Evolutionary conservation across 371 early-diverging fungal genomes (phyloP), one percentile per base, ranked within the genome.

Genomic region (Syncephalastrum monosporum): DNA sequence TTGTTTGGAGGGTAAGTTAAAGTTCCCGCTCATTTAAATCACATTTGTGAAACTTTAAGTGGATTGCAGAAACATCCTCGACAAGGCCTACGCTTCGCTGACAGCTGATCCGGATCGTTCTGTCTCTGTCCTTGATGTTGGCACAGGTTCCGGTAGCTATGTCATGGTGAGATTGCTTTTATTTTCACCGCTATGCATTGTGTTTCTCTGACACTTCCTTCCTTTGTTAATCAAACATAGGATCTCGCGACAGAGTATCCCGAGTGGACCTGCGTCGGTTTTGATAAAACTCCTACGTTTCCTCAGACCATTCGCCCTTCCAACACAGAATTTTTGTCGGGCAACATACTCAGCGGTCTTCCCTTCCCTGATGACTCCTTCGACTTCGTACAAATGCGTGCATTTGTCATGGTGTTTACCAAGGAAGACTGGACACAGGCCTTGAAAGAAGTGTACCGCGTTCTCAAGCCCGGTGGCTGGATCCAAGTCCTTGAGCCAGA

Each of bases 221-320:
- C 38, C 8, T 33, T 33, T 33, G 38, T 33, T 1, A 33, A 6
- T 10, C 0, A 10, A 42, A 45, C 55, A 73, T 53, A 73, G 80
- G 84, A 84, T 57, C 67, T 82, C 56, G 76, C 81, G 5, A 84
- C 82, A n/a, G 82, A 81, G 38, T 75, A 77, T 55, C 81, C 84
- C 17, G 61, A 72, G 15, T 67, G 74, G 50, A 63, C 82, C 45
- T 81, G 81, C 24, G 65, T 74, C 21, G 84, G 81, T 8, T 66
- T 84, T 42, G 84, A 84, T 48, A 79, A 79, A 46, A 81, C 51
- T 69, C 69, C 16, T 77, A 75, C 15, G 65, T 81, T 38, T 84
- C 84, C 84, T 8, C 60, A 53, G 41, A 60, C 57, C 7, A 79
- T 75, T 50, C 63, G 68, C 55, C 79, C 82, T 29, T 57, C 67